Percentiles rank a stretch among this genome's conserved stretches.
Conservation (phyloP, 768 basidiomycete genomes). For the Mycena amicta region DNA sequence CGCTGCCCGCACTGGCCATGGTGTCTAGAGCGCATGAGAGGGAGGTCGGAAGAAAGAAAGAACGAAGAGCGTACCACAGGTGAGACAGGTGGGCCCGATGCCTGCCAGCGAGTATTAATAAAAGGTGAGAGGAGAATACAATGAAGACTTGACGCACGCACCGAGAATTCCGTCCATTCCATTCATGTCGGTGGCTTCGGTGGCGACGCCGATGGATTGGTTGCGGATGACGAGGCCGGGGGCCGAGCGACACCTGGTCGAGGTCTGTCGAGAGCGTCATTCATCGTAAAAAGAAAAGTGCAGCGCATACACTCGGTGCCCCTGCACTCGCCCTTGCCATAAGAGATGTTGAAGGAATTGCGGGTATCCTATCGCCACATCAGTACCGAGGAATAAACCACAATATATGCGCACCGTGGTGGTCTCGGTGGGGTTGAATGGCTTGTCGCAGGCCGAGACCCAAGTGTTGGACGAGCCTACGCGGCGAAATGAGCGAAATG, state of each 20-base stretch:
- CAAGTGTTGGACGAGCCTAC: constrained; percentile 56
- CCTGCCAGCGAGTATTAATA: constrained; percentile 35
- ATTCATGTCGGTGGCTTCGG: constrained; percentile 9
- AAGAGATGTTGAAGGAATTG: constrained; percentile 33
- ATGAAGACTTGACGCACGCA: constrained; percentile 25
- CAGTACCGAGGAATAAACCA: not conserved
- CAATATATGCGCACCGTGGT: constrained; percentile 23
- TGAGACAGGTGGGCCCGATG: constrained; percentile 49
- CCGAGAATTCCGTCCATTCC: constrained; percentile 52
- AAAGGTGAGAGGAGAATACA: not conserved
- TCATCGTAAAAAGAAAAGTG: not conserved
- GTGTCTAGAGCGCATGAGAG: not conserved
- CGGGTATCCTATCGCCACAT: constrained; percentile 12
- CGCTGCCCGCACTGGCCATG: constrained; percentile 13
- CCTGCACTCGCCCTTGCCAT: constrained; percentile 47
- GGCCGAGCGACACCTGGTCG: constrained; percentile 44
- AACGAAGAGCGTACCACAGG: constrained; percentile 40
- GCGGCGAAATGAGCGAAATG: not conserved
- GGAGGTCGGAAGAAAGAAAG: constrained; percentile 33
- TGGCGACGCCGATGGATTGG: constrained; percentile 54
- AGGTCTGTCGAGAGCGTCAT: constrained; percentile 32
- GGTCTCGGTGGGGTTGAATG: constrained; percentile 41
- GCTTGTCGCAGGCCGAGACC: constrained; percentile 39
- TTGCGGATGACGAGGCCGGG: constrained; percentile 39
- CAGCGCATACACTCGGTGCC: constrained; percentile 30